Evolutionary conservation across 2,329 filamentous ascomycete genomes (phyloP).

Genomic region (Penicillium sp.): DNA sequence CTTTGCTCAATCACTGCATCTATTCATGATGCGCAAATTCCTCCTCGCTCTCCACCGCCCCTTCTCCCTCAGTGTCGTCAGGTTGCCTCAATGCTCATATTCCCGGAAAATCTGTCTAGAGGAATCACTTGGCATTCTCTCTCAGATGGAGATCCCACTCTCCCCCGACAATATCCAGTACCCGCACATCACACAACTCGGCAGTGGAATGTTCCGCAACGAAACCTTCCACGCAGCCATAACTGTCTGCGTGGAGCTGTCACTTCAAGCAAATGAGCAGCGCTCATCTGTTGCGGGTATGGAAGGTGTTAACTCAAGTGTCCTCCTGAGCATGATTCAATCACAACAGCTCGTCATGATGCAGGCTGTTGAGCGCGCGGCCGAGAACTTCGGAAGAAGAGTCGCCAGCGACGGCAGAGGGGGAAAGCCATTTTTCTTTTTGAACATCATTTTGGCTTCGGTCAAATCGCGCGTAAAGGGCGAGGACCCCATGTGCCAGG

Average conservation of each 20-base stretch:
- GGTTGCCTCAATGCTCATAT: slow-evolving; percentile 38
- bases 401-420: slow-evolving; percentile 29
- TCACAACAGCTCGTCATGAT: slow-evolving; percentile 36
- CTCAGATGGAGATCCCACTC: slow-evolving; percentile 27
- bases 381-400: slow-evolving; percentile 32
- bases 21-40: slow-evolving; percentile 57
- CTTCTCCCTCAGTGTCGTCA: slow-evolving; percentile 36
- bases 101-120: slow-evolving; percentile 42
- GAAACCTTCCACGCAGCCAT: slow-evolving; percentile 37
- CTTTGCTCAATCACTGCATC: slow-evolving; percentile 45
- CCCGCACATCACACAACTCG: slow-evolving; percentile 34
- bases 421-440: slow-evolving; percentile 33
- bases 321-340: slow-evolving; percentile 32
- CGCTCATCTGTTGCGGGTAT: slow-evolving; percentile 13
- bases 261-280: slow-evolving; percentile 32
- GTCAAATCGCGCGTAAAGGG: slow-evolving; percentile 36
- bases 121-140: slow-evolving; percentile 37
- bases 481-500: slow-evolving; percentile 27
- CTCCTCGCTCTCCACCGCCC: slow-evolving; percentile 57
- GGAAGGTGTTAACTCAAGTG: slow-evolving; percentile 22
- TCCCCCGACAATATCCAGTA: slow-evolving; percentile 21
- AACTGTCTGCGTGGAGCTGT: slow-evolving; percentile 36
- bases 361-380: slow-evolving; percentile 30
- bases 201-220: slow-evolving; percentile 39
- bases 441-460: slow-evolving; percentile 31